These are phyloP conservation scores for Amanita brunnescens DNA, from an alignment of 768 basidiomycete genomes.

Conservation along the genomic window DNA sequence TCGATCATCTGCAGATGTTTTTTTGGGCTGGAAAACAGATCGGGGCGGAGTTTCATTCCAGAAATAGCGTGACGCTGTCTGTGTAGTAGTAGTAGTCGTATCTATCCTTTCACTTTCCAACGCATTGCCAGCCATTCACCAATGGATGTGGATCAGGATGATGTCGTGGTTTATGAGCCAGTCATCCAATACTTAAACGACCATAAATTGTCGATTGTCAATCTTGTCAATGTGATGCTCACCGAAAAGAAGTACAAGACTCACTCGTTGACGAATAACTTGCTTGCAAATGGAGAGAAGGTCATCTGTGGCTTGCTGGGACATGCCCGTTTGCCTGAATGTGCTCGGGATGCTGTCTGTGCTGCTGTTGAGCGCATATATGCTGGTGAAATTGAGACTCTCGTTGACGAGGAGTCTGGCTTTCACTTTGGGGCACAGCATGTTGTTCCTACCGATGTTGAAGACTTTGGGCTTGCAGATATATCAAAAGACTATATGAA, in stretches of 20 bases:
- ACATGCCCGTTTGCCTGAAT: background rate
- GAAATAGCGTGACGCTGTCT: background rate
- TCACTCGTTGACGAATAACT: background rate
- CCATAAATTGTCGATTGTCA: background rate
- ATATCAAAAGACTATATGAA: background rate
- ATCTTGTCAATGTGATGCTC: slow-evolving; percentile 25
- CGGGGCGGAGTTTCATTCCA: background rate
- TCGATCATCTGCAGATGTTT: background rate
- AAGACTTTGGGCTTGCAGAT: background rate
- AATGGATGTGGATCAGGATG: background rate
- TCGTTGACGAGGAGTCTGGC: background rate
- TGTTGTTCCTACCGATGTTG: background rate
- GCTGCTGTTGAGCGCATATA: background rate
- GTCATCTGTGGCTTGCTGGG: background rate
- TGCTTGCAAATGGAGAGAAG: background rate
- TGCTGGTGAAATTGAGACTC: background rate
- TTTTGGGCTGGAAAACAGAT: no score
- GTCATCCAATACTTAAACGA: background rate
- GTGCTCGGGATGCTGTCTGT: background rate
- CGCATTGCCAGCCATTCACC: background rate
- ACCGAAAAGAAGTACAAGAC: background rate
- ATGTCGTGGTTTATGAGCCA: background rate
- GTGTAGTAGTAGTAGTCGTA: background rate
- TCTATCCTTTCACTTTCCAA: no score
- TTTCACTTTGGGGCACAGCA: background rate